Percentiles rank a stretch among this genome's conserved stretches.
Conservation (phyloP, 2,329 filamentous ascomycete genomes). For the Allantophomopsis lycopodina region DNA sequence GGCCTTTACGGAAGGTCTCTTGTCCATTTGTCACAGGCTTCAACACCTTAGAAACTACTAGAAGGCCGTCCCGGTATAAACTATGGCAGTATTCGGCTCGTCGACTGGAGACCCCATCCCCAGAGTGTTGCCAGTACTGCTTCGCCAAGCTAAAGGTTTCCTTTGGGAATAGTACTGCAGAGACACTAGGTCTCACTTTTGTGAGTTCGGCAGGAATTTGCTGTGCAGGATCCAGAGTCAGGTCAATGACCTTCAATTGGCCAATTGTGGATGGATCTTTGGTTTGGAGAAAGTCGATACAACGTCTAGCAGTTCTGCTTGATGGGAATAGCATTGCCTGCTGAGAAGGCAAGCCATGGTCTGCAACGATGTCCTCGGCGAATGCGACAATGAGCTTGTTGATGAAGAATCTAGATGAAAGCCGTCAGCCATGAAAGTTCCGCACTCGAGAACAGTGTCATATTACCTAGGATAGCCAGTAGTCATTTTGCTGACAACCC, state of each 20-base stretch:
- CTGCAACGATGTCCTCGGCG: slow-evolving; percentile 49
- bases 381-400: slow-evolving; percentile 71
- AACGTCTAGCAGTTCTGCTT: slow-evolving; percentile 52
- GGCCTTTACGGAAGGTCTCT: slow-evolving; percentile 42
- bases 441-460: slow-evolving; percentile 1
- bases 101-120: slow-evolving; percentile 83
- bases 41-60: slow-evolving; percentile 31
- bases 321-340: slow-evolving; percentile 78
- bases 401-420: slow-evolving; percentile 63
- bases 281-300: slow-evolving; percentile 55
- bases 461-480: slow-evolving; percentile 77
- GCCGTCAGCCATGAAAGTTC: slow-evolving; percentile 7
- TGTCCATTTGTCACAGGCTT: slow-evolving; percentile 9
- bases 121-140: slow-evolving; percentile 93
- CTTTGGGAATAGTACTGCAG: slow-evolving; percentile 57
- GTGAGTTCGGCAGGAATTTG: slow-evolving; percentile 35
- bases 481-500: slow-evolving; percentile 74
- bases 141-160: slow-evolving; percentile 65
- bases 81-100: slow-evolving; percentile 79
- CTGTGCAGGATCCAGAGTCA: slow-evolving; percentile 45
- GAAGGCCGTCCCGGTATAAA: slow-evolving; percentile 55
- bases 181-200: slow-evolving; percentile 44
- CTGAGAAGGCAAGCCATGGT: slow-evolving; percentile 46
- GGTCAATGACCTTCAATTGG: slow-evolving; percentile 42
- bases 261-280: slow-evolving; percentile 36